Base-by-base conservation (phyloP, 768 basidiomycete species). In the Mycena vitilis region DNA sequence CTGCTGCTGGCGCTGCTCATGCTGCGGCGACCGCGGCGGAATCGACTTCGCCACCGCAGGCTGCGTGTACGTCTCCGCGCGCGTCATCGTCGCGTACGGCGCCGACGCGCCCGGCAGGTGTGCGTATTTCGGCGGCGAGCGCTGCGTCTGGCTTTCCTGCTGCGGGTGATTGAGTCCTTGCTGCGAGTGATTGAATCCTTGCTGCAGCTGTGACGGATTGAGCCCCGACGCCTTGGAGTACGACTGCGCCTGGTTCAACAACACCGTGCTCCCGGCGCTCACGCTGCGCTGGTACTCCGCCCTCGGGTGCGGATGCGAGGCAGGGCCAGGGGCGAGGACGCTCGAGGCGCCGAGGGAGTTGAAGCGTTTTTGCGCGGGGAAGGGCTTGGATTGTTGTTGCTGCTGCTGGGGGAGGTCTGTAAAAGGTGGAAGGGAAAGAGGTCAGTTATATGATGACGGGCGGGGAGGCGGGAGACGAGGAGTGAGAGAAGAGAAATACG, bases 311-410 rank as follows among this genome's bases (percentile, higher is more conserved):
- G n/a, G n/a, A n/a, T n/a, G n/a, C n/a, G n/a, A n/a, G n/a, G n/a
- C n/a, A n/a, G 52, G 53, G 11, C 51, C 13, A 18, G 53, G 47
- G 30, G 60, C 63, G 69, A 55, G 71, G 10, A 60, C 66, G 45
- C 54, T 62, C n/a, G 66, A 65, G 5, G 71, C 71, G 38, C 66
- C 84, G 44, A 94, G 85, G 2, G 92, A 93, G 76, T 91, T 90
- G 78, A 88, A 91, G 7, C 91, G 86, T 1, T 82, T 77, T 13
- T 88, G 85, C 1, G 76, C 25, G n/a, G 70, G 65, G 69, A 66
- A 69, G 20, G 66, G 65, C 63, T 72, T 57, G 9, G 37, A 13
- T 61, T 53, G 60, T 55, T n/a, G n/a, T n/a, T n/a, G n/a, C n/a
- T n/a, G n/a, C n/a, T n/a, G n/a, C n/a, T 65, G 59, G 40, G 52